phyloP scores from a whole-genome alignment of 1,284 basidiomycete genomes.

The Heterobasidion parviporum region DNA sequence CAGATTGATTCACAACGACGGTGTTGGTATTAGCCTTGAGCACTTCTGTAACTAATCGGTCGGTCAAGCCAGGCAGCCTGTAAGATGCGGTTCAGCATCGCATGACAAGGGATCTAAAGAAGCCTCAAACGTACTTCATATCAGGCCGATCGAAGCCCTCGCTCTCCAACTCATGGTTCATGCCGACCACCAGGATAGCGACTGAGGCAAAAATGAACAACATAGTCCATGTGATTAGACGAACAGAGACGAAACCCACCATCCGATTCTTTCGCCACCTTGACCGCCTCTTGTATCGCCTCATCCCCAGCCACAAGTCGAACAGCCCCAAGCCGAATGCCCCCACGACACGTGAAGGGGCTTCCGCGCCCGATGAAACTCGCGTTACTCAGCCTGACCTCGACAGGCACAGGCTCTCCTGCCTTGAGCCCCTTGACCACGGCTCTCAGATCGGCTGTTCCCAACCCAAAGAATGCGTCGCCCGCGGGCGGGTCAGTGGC shows the following conservation, averaged over 20 bases:
- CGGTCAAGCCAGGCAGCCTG: constrained; percentile 39
- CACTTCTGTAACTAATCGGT: constrained; percentile 52
- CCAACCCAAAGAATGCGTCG: constrained; percentile 58
- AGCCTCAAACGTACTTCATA: constrained; percentile 19
- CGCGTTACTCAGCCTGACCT: constrained; percentile 27
- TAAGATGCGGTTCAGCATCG: not conserved
- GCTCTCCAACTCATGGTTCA: constrained; percentile 45
- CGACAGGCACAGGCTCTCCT: constrained; percentile 26
- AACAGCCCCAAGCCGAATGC: constrained; percentile 35
- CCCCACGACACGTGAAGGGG: constrained; percentile 32
- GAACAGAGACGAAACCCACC: constrained; percentile 16
- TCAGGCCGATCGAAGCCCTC: constrained; percentile 59
- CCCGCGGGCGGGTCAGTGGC: constrained; percentile 57
- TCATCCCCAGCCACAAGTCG: constrained; percentile 23
- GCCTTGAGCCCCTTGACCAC: constrained; percentile 27
- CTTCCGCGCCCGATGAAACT: constrained; percentile 23
- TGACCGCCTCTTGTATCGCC: constrained; percentile 33
- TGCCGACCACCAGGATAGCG: constrained; percentile 56
- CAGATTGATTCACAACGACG: constrained; percentile 35
- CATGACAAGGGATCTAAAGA: not conserved
- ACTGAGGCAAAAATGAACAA: constrained; percentile 12
- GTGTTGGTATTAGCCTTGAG: constrained; percentile 55
- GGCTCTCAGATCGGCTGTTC: constrained; percentile 25
- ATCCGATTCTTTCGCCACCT: constrained; percentile 39
- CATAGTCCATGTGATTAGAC: not conserved